Conservation (phyloP, 164 flowering plant genomes). For the Sextonia rubra region DNA sequence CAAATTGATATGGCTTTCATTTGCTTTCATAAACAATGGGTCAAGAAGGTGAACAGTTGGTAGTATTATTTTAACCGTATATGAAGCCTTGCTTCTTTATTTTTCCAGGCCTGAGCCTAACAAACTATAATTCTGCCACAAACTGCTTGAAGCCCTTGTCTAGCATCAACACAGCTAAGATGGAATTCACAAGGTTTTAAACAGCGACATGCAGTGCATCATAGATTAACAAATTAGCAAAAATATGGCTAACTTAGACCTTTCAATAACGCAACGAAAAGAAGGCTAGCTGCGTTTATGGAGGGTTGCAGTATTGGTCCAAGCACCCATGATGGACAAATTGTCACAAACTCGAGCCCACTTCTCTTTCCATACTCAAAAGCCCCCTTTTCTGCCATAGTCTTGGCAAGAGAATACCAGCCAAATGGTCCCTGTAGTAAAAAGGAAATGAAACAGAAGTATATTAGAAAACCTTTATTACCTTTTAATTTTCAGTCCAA, state of each 20-base stretch:
- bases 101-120: no score
- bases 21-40: background rate
- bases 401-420: conserved; percentile 52
- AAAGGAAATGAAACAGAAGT: background rate
- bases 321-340: conserved; percentile 41
- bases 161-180: background rate
- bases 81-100: no score
- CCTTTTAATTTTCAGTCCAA: no score
- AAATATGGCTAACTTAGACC: conserved; percentile 19
- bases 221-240: no score
- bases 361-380: conserved; percentile 36
- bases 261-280: conserved; percentile 36
- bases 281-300: conserved; percentile 38
- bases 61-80: background rate
- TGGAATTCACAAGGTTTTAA: background rate
- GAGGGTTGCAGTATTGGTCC: conserved; percentile 57
- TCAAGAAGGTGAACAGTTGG: background rate
- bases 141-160: background rate
- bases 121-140: no score
- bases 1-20: background rate
- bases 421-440: background rate
- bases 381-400: conserved; percentile 49
- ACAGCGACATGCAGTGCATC: no score
- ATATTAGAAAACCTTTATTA: no score
- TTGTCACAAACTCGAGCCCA: conserved; percentile 43